phyloP scores from a whole-genome alignment of 805 yeast species.

The Hanseniaspora lachancei region DNA sequence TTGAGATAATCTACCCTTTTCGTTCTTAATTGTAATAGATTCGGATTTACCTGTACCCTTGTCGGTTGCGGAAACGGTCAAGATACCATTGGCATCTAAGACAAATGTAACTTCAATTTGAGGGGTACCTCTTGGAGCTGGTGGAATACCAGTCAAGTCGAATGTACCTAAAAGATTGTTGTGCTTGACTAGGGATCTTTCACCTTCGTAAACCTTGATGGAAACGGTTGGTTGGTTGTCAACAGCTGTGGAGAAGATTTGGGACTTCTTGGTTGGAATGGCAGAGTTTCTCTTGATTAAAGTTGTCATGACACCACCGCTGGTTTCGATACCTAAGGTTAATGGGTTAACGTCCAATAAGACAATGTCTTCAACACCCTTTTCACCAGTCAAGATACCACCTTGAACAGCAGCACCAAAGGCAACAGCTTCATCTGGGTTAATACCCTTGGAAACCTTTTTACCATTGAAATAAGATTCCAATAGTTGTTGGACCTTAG shows the following conservation, averaged over 20 bases:
- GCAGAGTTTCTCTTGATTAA: conserved; percentile 89
- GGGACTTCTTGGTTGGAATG: conserved; percentile 89
- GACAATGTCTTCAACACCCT: conserved; percentile 80
- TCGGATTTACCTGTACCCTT: conserved; percentile 90
- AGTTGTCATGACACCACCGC: conserved; percentile 96
- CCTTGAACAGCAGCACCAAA: conserved; percentile 99
- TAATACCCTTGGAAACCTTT: conserved; percentile 92
- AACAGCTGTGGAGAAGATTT: conserved; percentile 88
- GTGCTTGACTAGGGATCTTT: conserved; percentile 87
- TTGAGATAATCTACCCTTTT: conserved; percentile 84
- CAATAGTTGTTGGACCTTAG: conserved; percentile 88
- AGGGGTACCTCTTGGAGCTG: conserved; percentile 86
- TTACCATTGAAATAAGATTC: conserved; percentile 86
- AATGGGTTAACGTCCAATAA: conserved; percentile 87
- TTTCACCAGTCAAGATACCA: conserved; percentile 92
- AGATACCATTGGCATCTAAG: conserved; percentile 75
- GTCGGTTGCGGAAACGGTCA: conserved; percentile 76
- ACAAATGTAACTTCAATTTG: conserved; percentile 84
- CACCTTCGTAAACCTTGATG: conserved; percentile 93
- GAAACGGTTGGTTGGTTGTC: conserved; percentile 93
- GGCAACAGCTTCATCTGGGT: conserved; percentile 99
- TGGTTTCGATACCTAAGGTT: conserved; percentile 90
- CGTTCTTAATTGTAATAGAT: conserved; percentile 82
- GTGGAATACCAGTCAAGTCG: conserved; percentile 75
- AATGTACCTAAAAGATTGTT: conserved; percentile 81